Conservation (phyloP, 1,284 basidiomycete species). For the Ustilago trichophora region DNA sequence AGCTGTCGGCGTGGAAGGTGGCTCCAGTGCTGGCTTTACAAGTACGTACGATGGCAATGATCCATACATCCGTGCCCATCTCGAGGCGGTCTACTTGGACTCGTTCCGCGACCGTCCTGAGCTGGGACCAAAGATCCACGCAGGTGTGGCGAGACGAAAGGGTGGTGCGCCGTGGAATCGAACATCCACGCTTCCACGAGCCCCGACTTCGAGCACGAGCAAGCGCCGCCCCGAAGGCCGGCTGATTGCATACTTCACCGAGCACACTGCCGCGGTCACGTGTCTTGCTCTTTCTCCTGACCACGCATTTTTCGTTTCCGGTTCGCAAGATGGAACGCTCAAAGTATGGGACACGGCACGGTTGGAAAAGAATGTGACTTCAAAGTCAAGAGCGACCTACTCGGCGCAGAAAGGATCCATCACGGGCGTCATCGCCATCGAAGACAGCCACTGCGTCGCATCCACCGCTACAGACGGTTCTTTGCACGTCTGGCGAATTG, state of each 20-base stretch:
- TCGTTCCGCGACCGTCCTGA: slow-evolving; percentile 51
- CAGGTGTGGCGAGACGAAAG: slow-evolving; percentile 25
- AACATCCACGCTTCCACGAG: slow-evolving; percentile 18
- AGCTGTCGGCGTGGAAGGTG: slow-evolving; percentile 13
- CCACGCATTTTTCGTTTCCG: slow-evolving; percentile 90
- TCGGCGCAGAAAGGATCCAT: slow-evolving; percentile 65
- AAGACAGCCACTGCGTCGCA: slow-evolving; percentile 68
- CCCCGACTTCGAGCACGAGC: slow-evolving; percentile 36
- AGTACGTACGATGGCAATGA: slow-evolving; percentile 63
- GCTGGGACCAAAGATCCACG: slow-evolving; percentile 37
- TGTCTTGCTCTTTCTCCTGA: slow-evolving; percentile 88
- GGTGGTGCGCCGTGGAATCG: slow-evolving; percentile 9
- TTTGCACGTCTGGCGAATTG: slow-evolving; percentile 67
- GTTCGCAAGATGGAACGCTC: slow-evolving; percentile 83
- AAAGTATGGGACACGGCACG: slow-evolving; percentile 84
- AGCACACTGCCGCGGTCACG: slow-evolving; percentile 71
- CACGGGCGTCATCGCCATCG: slow-evolving; percentile 64
- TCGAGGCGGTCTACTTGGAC: slow-evolving; percentile 54
- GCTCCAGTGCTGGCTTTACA: slow-evolving; percentile 33
- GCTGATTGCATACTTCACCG: slow-evolving; percentile 68
- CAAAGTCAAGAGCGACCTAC: slow-evolving; percentile 67
- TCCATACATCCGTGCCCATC: slow-evolving; percentile 62
- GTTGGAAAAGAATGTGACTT: slow-evolving; percentile 77
- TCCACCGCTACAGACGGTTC: slow-evolving; percentile 67
- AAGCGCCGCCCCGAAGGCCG: slow-evolving; percentile 59